Evolutionary conservation across 768 basidiomycete genomes (phyloP).

Genomic region (Suillus clintonianus): DNA sequence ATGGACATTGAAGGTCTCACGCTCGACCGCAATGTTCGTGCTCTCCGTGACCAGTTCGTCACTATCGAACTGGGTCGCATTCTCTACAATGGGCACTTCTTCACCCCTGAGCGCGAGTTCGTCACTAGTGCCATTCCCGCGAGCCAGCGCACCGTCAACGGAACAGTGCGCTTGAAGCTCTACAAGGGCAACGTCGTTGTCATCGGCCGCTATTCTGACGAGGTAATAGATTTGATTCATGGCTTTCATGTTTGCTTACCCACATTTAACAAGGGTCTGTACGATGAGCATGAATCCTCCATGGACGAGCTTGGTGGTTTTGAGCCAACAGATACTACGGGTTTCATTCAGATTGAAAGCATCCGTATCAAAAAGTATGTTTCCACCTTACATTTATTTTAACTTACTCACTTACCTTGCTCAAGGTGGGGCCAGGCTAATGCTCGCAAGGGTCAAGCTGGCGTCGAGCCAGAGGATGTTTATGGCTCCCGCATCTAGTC

Average conservation of each 20-base stretch:
- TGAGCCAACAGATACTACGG: slow-evolving; percentile 83
- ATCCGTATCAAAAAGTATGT: slow-evolving; percentile 94
- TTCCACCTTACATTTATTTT: neutral
- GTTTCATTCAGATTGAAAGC: slow-evolving; percentile 94
- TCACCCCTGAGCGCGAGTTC: slow-evolving; percentile 99
- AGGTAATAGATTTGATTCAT: slow-evolving; percentile 47
- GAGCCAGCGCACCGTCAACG: slow-evolving; percentile 96
- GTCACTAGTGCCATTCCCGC: slow-evolving; percentile 87
- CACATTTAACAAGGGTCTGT: slow-evolving; percentile 63
- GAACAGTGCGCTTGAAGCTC: slow-evolving; percentile 83
- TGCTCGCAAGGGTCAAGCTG: slow-evolving; percentile 79
- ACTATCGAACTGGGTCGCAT: slow-evolving; percentile 89
- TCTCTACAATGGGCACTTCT: slow-evolving; percentile 98
- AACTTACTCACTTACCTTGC: slow-evolving; percentile 2
- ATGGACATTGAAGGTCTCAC: slow-evolving; percentile 97
- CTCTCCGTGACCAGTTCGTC: slow-evolving; percentile 92
- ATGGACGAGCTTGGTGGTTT: slow-evolving; percentile 99
- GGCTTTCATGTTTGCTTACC: slow-evolving; percentile 1
- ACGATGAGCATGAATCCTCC: slow-evolving; percentile 92
- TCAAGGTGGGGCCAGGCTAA: slow-evolving; percentile 82
- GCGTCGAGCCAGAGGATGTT: slow-evolving; percentile 61
- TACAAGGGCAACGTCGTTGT: slow-evolving; percentile 97
- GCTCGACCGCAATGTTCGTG: slow-evolving; percentile 94
- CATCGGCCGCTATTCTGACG: slow-evolving; percentile 87
- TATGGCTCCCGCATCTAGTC: neutral